Base-by-base conservation (phyloP, 306 rosid genomes). In the Citrullus colocynthis region DNA sequence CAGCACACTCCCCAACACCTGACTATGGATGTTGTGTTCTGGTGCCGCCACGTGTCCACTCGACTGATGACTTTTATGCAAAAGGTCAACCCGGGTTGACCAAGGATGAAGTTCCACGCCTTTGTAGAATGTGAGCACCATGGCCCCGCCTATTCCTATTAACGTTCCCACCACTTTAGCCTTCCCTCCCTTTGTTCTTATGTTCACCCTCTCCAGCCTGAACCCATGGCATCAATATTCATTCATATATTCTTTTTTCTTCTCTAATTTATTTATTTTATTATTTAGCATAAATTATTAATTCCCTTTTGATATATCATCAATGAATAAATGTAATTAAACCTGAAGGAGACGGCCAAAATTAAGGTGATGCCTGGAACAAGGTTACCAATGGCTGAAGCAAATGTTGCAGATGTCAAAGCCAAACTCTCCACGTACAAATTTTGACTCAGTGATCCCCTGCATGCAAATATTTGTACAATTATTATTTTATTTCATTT, bases 121-220 rank as follows among this genome's bases (percentile, higher is more conserved):
- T 80, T 88, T 82, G 70, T 85, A 78, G 13, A 90, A 88, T 0
- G 87, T 85, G 12, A 88, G 74, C 0, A 86, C 10, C 90, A 82
- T 85, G 34, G 95, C 95, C 7, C 95, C 95, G 24, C 83, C 67
- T 16, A 88, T 57, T 36, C 88, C 89, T 0, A 37, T 67, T 4
- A 85, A 1, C 3, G 92, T 85, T 4, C 92, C 92, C 0, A 81
- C 1, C 24, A 84, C 80, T 76, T 90, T 90, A 0, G 88, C 89
- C 60, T 71, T 81, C 80, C 95, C 92, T 4, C 67, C 79, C 34
- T 6, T 17, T 16, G 62, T 60, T 82, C 83, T 44, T 34, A 83
- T 48, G 63, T 80, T 81, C 49, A 88, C 21, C 81, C 51, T 85
- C 77, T 90, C 91, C 79, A 78, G 4, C 15, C 86, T 85, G 79